Evolutionary conservation across 257 asterid species (phyloP), one percentile per base, ranked within the genome.

Genomic region (Solanum tarijense): DNA sequence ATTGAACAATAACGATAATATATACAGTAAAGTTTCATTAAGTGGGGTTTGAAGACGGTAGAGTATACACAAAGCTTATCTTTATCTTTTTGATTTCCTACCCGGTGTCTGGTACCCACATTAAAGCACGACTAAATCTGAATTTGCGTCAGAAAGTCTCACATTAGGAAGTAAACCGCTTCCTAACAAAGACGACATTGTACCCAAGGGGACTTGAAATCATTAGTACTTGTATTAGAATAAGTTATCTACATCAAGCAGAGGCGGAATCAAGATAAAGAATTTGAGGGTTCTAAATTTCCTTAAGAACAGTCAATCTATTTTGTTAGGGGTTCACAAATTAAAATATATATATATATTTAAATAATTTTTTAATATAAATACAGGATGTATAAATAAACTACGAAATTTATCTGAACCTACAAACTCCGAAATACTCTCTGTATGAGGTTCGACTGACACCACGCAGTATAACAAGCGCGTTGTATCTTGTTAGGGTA

Each of bases 21-120:
- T 52, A 52, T 6, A 5, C 4, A 52, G 1, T 52, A 0, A 52
- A 52, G 9, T 52, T 16, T 18, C 4, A 52, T 7, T 18, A 52
- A 0, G 10, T 52, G 9, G n/a, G 62, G 1, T 52, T 16, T 52
- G n/a, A 52, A 16, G 10, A 16, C 9, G 3, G 3, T 48, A 5
- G 1, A 52, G 9, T 52, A 18, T 52, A 2, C n/a, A 18, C 62
- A 52, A 52, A 52, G 0, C 0, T 52, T 52, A 18, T 52, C 0
- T 52, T 52, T 52, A 2, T 52, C 4, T 48, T 48, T 48, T 48
- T 18, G 1, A 6, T 52, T 52, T 52, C 0, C 1, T 1, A 0
- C 1, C 0, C 4, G 0, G 9, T 52, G 62, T 52, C 4, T 0
- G 1, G 0, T 52, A 6, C 0, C n/a, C 23, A 52, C 62, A 18